Conservation (phyloP, 208 protist genomes). For the Leishmania amazonensis region DNA sequence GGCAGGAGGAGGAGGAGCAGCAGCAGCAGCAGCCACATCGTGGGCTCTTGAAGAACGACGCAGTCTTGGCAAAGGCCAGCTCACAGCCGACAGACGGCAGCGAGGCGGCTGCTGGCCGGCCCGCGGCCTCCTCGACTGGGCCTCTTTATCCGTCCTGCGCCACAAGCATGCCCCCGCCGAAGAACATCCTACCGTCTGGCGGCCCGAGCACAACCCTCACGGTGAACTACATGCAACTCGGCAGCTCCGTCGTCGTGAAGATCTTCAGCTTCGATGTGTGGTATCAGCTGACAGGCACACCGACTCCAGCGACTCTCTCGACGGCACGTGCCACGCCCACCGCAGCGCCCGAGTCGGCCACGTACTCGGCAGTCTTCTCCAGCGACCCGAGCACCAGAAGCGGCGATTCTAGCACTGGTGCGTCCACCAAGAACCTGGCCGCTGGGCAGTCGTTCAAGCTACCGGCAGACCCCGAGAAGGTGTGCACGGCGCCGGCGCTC, state of each 20-base stretch:
- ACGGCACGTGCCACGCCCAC: background rate
- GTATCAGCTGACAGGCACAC: conserved; percentile 30
- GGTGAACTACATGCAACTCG: conserved; percentile 28
- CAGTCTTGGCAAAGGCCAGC: background rate
- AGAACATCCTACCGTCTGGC: background rate
- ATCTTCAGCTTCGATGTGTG: conserved; percentile 54
- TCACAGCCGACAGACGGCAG: background rate
- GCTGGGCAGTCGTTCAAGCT: conserved; percentile 12
- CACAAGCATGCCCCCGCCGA: conserved; percentile 9
- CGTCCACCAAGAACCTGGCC: background rate
- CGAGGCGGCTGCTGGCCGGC: background rate
- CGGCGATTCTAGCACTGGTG: background rate
- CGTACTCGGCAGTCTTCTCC: background rate
- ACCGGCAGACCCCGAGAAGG: conserved; percentile 24
- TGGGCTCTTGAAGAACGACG: background rate
- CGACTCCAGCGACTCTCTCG: background rate
- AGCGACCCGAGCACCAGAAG: background rate
- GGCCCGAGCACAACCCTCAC: conserved; percentile 4
- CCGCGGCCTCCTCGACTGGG: background rate
- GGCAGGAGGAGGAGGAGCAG: background rate
- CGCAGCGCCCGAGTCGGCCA: background rate
- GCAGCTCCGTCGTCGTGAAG: conserved; percentile 41
- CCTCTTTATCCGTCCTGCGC: conserved; percentile 18
- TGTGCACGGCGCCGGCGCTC: conserved; percentile 40
- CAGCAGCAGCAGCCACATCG: background rate